Base-by-base conservation (phyloP, 371 early-diverging fungal genomes). In the Mucor piriformis region DNA sequence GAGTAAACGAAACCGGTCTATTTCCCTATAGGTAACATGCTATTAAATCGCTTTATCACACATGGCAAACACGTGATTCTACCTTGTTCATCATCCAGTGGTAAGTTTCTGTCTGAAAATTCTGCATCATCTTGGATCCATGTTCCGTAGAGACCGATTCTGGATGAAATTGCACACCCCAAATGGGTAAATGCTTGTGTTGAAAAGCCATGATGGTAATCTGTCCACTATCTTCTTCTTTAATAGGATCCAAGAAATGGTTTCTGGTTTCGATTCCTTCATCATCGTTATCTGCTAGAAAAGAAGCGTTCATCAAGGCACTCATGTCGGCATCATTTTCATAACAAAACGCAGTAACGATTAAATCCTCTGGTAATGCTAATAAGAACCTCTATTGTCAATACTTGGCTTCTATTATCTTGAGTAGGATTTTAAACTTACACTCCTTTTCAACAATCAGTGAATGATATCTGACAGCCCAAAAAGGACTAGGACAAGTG, bases 111-210 rank as follows among this genome's bases (percentile, higher is more conserved):
- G 50, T 32, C 42, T 76, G 67, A 73, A 97, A 96, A 73, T 95
- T 97, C 11, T 50, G 13, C 38, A 95, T 67, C 71, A 97, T 76
- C 12, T 63, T 67, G 11, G 60, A 47, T 2, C 97, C 97, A 62
- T 83, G 66, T 59, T 92, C 89, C 0, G 95, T 90, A 29, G 91
- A 91, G 11, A 97, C 90, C 6, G 95, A 95, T 75, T 98, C 98
- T 6, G 98, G 98, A 71, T 98, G 98, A 65, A 95, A 97, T 64
- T 98, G 97, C 25, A 98, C 95, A 7, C 95, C 94, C 82, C 88
- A 95, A 8, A 95, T 67, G 15, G 95, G 95, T 16, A 79, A 63
- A 1, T 50, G 38, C 23, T 50, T 71, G 72, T 95, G 96, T 38
- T 84, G 76, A 50, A 98, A 70, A 0, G 86, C 97, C 96, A 95